Percentiles rank a stretch among this genome's conserved stretches.
Conservation (phyloP, 352 stramenopile genomes). For the Phytophthora pseudosyringae region DNA sequence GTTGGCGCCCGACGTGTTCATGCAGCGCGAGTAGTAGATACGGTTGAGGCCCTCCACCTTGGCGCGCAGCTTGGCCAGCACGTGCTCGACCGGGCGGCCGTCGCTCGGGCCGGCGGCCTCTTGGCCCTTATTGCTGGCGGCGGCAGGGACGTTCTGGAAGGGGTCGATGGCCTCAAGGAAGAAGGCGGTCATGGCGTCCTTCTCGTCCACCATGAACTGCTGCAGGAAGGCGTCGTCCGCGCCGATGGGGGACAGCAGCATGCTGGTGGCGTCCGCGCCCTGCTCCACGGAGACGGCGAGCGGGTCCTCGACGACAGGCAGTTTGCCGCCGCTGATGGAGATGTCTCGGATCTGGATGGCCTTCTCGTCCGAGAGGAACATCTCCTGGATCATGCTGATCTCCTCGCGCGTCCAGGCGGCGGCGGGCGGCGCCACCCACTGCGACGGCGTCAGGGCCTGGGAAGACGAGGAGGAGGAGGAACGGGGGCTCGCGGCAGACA, state of each 20-base stretch:
- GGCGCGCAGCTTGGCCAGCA: constrained; percentile 53
- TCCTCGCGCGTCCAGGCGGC: constrained; percentile 53
- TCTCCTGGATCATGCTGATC: constrained; percentile 65
- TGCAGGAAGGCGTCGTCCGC: constrained; percentile 52
- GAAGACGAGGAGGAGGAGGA: background rate
- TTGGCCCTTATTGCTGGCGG: constrained; percentile 11
- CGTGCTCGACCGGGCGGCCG: constrained; percentile 41
- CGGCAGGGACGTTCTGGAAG: constrained; percentile 43
- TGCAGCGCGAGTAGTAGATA: constrained; percentile 72
- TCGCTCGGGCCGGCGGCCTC: constrained; percentile 11
- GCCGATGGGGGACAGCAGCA: constrained; percentile 66
- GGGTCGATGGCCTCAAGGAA: constrained; percentile 67
- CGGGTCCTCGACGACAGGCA: constrained; percentile 22
- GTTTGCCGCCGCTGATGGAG: constrained; percentile 36
- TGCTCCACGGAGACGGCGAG: constrained; percentile 27
- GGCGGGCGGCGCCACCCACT: constrained; percentile 34
- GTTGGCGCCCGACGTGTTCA: constrained; percentile 40
- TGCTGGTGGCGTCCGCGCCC: constrained; percentile 51
- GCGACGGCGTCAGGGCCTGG: constrained; percentile 6
- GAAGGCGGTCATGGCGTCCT: constrained; percentile 67
- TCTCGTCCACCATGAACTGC: constrained; percentile 60
- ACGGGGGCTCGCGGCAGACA: constrained; percentile 18
- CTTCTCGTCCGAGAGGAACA: constrained; percentile 55
- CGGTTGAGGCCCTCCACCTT: constrained; percentile 60
- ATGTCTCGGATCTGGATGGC: constrained; percentile 53